Evolutionary conservation across 2,329 filamentous ascomycete genomes (phyloP), one percentile per base, ranked within the genome.

Genomic region (Ilyonectria sp.): DNA sequence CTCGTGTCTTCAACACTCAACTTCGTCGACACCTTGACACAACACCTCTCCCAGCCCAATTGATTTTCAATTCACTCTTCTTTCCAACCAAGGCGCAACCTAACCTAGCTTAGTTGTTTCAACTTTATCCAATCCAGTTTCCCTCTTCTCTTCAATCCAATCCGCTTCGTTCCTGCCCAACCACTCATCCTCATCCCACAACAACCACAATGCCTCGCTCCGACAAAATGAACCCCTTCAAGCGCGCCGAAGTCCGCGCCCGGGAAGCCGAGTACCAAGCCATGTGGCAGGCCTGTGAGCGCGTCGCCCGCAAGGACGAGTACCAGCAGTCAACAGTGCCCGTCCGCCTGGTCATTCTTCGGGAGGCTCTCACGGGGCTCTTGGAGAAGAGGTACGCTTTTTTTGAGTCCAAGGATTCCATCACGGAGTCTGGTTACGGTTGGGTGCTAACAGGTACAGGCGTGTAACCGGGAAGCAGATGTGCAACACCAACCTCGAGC

Each of bases 261-360:
- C 71, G 70, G 2, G 73, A 71, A 0, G 74, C 74, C 33, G 74
- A 76, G 43, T 76, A 76, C 19, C 74, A 76, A 9, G 69, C 74
- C 9, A 56, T 76, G 44, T 76, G 74, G 74, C 73, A 74, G 52
- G 60, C 60, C 23, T 74, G 69, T 46, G 68, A 74, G 4, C 74
- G 74, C 40, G 43, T 63, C 43, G 29, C 65, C 6, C 65, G 68
- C 35, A 72, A 67, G 26, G 26, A 33, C 0, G 60, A 63, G 4
- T 76, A 74, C 67, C 23, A 61, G 4, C 19, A 31, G 2, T 63
- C 55, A 10, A 49, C 47, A 21, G 26, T 58, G 1, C 10, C 50
- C 2, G 17, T 26, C 4, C 73, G 70, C n/a, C 40, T 57, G 1
- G 19, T 44, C 15, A 52, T 76, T 31, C 58, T 76, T 7, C 40